phyloP scores from a whole-genome alignment of 257 asterid genomes.

The Voacanga thouarsii region DNA sequence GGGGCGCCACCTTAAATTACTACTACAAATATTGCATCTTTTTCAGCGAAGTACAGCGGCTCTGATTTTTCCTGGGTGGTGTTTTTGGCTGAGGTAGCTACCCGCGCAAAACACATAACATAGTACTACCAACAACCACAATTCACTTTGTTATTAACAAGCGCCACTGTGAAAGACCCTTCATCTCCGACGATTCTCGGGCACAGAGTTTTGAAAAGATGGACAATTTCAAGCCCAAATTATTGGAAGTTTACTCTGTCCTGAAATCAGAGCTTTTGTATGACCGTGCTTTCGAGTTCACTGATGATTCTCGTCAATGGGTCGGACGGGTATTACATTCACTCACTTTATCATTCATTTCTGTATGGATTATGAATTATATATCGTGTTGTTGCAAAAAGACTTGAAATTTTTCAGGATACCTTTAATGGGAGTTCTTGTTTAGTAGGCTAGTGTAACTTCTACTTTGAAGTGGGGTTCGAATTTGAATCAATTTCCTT shows the following conservation, averaged over 20 bases:
- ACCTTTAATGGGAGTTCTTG: not conserved
- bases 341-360: not conserved
- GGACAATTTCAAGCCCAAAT: conserved; percentile 48
- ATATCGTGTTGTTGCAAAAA: not conserved
- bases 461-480: not conserved
- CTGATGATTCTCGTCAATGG: conserved; percentile 73
- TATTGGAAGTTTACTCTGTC: conserved; percentile 54
- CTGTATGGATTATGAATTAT: too few relatives aligned
- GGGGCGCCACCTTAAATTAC: too few relatives aligned
- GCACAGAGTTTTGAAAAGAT: conserved; percentile 28
- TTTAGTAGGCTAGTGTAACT: not conserved
- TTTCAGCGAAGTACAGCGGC: too few relatives aligned
- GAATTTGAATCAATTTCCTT: not conserved
- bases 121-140: not conserved
- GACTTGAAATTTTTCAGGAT: not conserved
- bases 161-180: not conserved
- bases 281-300: conserved; percentile 76
- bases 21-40: too few relatives aligned
- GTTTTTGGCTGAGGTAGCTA: too few relatives aligned
- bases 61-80: too few relatives aligned
- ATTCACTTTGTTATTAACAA: not conserved
- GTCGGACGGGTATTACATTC: conserved; percentile 52
- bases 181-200: not conserved
- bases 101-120: not conserved
- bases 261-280: conserved; percentile 77